Evolutionary conservation across 2,329 filamentous ascomycete species (phyloP), one percentile per base, ranked within the genome.

Genomic region (Hymenoscyphus repandus): DNA sequence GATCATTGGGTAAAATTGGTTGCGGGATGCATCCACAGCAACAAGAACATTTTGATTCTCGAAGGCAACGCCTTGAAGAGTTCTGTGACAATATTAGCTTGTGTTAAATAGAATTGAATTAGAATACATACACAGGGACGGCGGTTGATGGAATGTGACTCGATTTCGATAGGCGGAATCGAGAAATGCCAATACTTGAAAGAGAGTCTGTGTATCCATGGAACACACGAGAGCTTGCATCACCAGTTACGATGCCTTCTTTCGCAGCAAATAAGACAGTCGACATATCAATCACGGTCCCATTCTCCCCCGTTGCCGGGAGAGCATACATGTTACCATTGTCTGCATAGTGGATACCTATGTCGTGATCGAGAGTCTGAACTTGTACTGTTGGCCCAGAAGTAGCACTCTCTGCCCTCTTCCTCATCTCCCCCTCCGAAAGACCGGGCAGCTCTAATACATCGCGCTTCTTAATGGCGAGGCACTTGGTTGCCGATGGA

Each of bases 291-390:
- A 50, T 43, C 6, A 45, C 10, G 13, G 34, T 50, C 12, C 22
- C 48, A 17, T 50, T 50, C 22, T 27, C 22, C 22, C 22, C 22
- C 2, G 31, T 32, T 17, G 39, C 20, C 1, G 48, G 9, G 11
- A 50, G 42, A 27, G 42, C 48, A 30, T 50, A 50, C 2, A 50
- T 2, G 10, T 50, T 50, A 4, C 48, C 48, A 27, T 46, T 50
- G 13, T 50, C 48, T 4, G 48, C 43, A 18, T 50, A 50, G 22
- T 50, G 48, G 6, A 50, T 12, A 33, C 48, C 48, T n/a, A 50
- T 50, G 18, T n/a, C 22, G 15, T 38, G 17, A 33, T 50, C 48
- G 3, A 18, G 15, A 5, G 42, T 45, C 18, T 50, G 34, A 41
- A 50, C 41, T 13, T 50, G 36, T 15, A 37, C 34, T 6, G 32